These are phyloP conservation scores for Ustilago loliicola DNA, from an alignment of 1,284 basidiomycete species.

Conservation along the genomic window DNA sequence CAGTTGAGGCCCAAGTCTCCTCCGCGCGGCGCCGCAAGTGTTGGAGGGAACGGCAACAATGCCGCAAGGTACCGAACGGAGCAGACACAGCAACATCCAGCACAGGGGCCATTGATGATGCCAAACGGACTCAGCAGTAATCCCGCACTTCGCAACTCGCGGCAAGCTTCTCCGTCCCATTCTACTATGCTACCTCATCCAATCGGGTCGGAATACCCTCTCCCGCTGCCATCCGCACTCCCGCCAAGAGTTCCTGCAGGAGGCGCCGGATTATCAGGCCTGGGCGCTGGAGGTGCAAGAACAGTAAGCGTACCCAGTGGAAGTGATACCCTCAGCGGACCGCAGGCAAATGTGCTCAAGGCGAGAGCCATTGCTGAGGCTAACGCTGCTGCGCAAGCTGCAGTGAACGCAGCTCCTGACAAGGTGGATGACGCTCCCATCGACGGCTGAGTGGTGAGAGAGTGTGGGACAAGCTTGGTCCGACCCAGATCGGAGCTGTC, in stretches of 20 bases:
- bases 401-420: neutral
- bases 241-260: conserved; percentile 15
- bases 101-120: conserved; percentile 12
- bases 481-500: neutral
- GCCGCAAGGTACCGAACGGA: neutral
- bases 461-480: neutral
- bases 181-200: too few species aligned
- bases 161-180: conserved; percentile 2
- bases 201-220: conserved; percentile 2
- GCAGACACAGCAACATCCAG: neutral
- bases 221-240: neutral
- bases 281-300: conserved; percentile 62
- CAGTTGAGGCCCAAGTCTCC: conserved; percentile 64
- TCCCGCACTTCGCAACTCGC: conserved; percentile 24
- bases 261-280: conserved; percentile 57
- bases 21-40: conserved; percentile 20
- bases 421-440: neutral
- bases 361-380: conserved; percentile 41
- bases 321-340: conserved; percentile 65
- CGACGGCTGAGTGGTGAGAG: neutral
- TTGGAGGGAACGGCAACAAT: conserved; percentile 1
- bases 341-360: conserved; percentile 59
- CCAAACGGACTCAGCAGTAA: conserved; percentile 41
- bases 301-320: conserved; percentile 64
- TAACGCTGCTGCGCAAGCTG: conserved; percentile 10